Evolutionary conservation across 495 filamentous ascomycete genomes (phyloP), one percentile per base, ranked within the genome.

Genomic region (Aspergillus mulundensis): DNA sequence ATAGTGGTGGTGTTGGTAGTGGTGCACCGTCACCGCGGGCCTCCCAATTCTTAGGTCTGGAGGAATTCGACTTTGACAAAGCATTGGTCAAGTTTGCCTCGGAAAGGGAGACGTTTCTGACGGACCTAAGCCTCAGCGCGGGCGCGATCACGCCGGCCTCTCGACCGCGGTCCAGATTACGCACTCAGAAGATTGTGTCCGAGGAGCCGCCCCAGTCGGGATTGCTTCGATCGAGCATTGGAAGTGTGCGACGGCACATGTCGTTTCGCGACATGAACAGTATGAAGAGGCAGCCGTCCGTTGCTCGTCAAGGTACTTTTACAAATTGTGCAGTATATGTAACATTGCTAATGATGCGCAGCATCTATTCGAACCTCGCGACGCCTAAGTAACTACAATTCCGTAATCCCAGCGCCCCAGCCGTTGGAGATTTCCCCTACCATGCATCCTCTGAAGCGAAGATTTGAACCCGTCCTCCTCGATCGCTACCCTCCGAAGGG

Each of bases 381-480:
- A 75, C 79, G 94, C 62, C 74, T 97, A 39, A 97, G 93, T 67
- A 96, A 95, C 64, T 98, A 98, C 69, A 97, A 98, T 66, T 96
- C 94, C 1, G 94, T 98, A 20, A 97, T 98, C 45, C 94, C 94
- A 7, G 86, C 83, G 0, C 94, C 94, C 7, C 88, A 97, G 69
- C 94, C 93, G 21, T 80, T 98, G 48, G 87, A 93, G 60, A 81
- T 87, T 23, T 87, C 89, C 55, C 89, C 90, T n/a, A 85, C 91
- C 56, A 96, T 95, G 88, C 94, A 97, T 70, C 94, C 94, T 14
- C 75, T 98, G 51, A 94, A 94, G 73, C 84, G 93, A 51, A 85
- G 88, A 48, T 96, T 97, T 63, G 94, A 98, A 64, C 94, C 94
- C 7, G 91, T 96, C 15, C 74, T 98, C 16, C 81, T 98, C 24